Evolutionary conservation across 305 asterid species (phyloP), one percentile per base, ranked within the genome.

Genomic region (Fraxinus floribunda): DNA sequence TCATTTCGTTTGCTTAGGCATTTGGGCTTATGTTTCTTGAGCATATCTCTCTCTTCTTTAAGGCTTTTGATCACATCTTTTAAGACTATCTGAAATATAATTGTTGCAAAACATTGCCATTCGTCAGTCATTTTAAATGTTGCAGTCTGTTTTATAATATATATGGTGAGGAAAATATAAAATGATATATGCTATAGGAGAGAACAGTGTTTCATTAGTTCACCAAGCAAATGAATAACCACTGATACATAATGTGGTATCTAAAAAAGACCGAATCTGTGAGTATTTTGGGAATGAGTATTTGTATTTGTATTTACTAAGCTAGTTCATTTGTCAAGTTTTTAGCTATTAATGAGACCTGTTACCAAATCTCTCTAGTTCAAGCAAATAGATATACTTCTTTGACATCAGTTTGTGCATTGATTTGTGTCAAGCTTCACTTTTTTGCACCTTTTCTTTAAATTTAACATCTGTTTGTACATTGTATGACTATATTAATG

Each of bases 1-100:
- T 85, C 20, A 68, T 70, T 76, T 73, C 16, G 18, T 66, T 44
- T 78, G 22, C n/a, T 29, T 68, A 9, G 46, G 38, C 71, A 34
- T 44, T 20, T 29, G 46, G 74, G 62, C 15, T 41, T 84, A 15
- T 35, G 57, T 18, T 80, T 84, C 18, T 77, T 57, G 73, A 66
- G 80, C 80, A 64, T 68, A 80, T 77, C 66, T 44, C 73, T 5
- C 76, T 79, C 68, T 34, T 57, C 66, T 62, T 44, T 36, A 49
- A 72, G 60, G 55, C 57, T 74, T 38, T 76, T 77, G 29, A 62
- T 29, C 22, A 10, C 34, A 62, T 78, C 74, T 66, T 24, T 49
- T 66, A 55, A 66, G 49, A 80, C 60, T 29, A 83, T 64, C 75
- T 26, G 71, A 76, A 78, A 32, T 32, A 73, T 77, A 77, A 41